Base-by-base conservation (phyloP, 345 rosid species). In the Moricandia moricandioides region DNA sequence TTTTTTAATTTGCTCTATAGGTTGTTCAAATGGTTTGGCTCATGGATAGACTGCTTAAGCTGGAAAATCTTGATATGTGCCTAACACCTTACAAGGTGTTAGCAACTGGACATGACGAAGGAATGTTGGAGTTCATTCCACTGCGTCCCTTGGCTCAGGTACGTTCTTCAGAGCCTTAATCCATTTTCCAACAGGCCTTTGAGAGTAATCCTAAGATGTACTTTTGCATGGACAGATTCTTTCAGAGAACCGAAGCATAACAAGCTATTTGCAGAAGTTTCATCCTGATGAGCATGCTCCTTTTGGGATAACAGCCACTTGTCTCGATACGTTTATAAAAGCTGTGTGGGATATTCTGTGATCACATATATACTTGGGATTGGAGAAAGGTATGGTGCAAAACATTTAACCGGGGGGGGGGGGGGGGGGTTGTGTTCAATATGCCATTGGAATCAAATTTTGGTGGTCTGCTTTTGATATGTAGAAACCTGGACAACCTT, bases 341-440 rank as follows among this genome's bases (percentile, higher is more conserved):
- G 97, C 73, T 95, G 99, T 76, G 99, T 97, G n/a, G 97, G 97
- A 71, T 90, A 95, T 84, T 95, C 97, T 57, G 99, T 92, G 72
- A 95, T 92, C 80, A 95, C 99, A 43, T 92, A 95, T 71, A 92
- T 95, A 70, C 80, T 95, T 62, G 99, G 99, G 16, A 85, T 95
- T 72, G 97, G 99, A 84, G 99, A 95, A 85, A 89, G 99, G 99
- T 92, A 67, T 1, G 37, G 31, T 29, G 31, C 31, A 29, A 29
- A 29, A 3, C 31, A 2, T 29, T 29, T 9, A 2, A 17, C 12
- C n/a, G 4, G 1, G 0, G n/a, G n/a, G n/a, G n/a, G n/a, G n/a
- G n/a, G n/a, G n/a, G n/a, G n/a, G n/a, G 8, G 27, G 16, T 14
- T 47, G 24, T 66, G 14, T 45, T 74, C n/a, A 18, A 24, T 2